These are phyloP conservation scores for Arbutus unedo DNA, from an alignment of 148 eudicot species.

Conservation along the genomic window DNA sequence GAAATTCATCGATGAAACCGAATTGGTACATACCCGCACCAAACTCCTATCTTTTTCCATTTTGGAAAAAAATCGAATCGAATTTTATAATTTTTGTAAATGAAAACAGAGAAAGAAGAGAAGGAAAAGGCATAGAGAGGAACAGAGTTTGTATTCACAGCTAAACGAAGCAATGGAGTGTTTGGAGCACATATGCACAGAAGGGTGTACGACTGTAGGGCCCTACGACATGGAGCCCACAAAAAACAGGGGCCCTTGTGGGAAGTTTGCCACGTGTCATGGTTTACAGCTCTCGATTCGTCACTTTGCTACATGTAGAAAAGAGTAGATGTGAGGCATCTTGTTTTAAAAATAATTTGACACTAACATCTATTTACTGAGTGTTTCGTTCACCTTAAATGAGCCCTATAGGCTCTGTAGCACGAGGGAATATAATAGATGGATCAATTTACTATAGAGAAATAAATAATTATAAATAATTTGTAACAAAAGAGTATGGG, in stretches of 20 bases:
- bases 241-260: slow-evolving; percentile 61
- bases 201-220: slow-evolving; percentile 90
- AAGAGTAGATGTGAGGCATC: too few relatives aligned
- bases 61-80: background rate
- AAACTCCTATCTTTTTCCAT: background rate
- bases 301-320: slow-evolving; percentile 73
- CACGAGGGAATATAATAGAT: too few relatives aligned
- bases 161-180: slow-evolving; percentile 89
- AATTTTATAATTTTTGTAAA: background rate
- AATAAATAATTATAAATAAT: too few relatives aligned
- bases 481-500: too few relatives aligned
- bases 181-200: slow-evolving; percentile 78
- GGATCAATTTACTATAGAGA: too few relatives aligned
- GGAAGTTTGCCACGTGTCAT: slow-evolving; percentile 59
- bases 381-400: background rate
- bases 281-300: slow-evolving; percentile 63
- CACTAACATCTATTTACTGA: too few relatives aligned
- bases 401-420: too few relatives aligned
- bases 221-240: slow-evolving; percentile 62
- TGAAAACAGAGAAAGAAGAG: slow-evolving; percentile 67
- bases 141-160: slow-evolving; percentile 58
- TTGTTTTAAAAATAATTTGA: too few relatives aligned
- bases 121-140: slow-evolving; percentile 53
- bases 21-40: slow-evolving; percentile 40
- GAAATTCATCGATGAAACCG: slow-evolving; percentile 88